Conservation (phyloP, 2,329 filamentous ascomycete genomes). For the Chaetomiaceae sp. region DNA sequence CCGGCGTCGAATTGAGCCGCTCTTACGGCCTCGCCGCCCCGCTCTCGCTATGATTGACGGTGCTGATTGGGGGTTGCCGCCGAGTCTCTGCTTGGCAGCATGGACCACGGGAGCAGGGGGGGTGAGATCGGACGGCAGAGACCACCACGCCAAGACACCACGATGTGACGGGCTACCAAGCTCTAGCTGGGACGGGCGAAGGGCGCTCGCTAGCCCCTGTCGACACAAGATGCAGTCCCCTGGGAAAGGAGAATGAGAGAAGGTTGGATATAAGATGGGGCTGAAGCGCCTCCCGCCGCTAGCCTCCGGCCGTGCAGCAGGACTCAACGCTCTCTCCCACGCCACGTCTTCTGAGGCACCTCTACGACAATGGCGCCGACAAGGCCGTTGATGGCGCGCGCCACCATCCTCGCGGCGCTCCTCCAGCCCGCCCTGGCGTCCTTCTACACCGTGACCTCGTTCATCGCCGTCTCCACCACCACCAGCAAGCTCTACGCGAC, state of each 20-base stretch:
- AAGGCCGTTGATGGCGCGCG: conserved; percentile 3
- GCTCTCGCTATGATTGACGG: not conserved
- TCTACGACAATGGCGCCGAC: not conserved
- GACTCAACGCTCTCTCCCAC: not conserved
- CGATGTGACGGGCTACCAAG: not conserved
- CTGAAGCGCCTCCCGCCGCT: not conserved
- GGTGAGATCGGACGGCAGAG: too few relatives aligned
- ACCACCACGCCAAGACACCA: too few relatives aligned
- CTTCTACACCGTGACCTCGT: conserved; percentile 10
- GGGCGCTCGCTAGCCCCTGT: not conserved
- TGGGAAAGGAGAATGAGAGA: too few relatives aligned
- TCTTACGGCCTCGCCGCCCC: not conserved
- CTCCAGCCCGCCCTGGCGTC: conserved; percentile 9
- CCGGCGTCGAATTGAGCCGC: conserved; percentile 5
- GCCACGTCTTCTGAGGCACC: not conserved
- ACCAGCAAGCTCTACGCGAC: not conserved
- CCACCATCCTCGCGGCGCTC: not conserved
- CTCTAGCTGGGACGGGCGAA: not conserved
- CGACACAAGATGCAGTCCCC: too few relatives aligned
- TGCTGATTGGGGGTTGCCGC: not conserved
- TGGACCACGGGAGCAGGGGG: not conserved
- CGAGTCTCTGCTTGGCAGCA: not conserved
- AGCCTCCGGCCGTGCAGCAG: too few relatives aligned
- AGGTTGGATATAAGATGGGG: not conserved
- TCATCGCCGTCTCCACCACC: not conserved